Percentiles rank a stretch among this genome's conserved stretches.
Evolutionary conservation across 148 eudicot species (phyloP).

Genomic region (Hydrangea macrophylla): DNA sequence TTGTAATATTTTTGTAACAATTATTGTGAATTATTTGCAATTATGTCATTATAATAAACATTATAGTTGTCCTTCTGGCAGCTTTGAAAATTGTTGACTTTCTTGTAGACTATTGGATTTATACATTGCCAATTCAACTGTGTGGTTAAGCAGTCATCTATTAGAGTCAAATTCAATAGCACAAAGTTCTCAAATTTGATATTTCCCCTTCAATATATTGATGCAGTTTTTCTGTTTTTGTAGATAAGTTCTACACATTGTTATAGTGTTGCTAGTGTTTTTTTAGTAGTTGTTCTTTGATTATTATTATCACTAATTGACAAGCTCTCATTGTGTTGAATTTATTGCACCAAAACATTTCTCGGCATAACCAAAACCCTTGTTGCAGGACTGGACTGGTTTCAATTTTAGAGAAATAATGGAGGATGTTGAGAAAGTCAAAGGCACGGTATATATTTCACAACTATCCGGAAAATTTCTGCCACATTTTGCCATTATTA

Average conservation of each 20-base stretch:
- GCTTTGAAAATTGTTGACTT: too few relatives aligned
- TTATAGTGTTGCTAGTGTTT: not conserved
- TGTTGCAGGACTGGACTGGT: constrained; percentile 93
- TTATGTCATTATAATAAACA: too few relatives aligned
- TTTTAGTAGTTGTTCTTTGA: not conserved
- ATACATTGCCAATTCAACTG: not conserved
- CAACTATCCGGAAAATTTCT: not conserved
- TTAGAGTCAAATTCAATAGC: too few relatives aligned
- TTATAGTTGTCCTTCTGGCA: too few relatives aligned
- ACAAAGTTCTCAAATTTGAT: constrained; percentile 1
- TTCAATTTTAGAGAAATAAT: constrained; percentile 80
- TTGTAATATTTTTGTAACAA: too few relatives aligned
- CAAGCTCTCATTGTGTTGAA: not conserved
- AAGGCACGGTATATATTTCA: constrained; percentile 68
- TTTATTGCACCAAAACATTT: constrained; percentile 5
- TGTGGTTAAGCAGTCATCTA: constrained; percentile 4
- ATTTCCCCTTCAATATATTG: not conserved
- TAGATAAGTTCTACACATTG: not conserved
- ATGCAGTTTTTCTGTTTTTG: not conserved
- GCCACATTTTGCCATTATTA: not conserved
- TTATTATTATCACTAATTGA: not conserved
- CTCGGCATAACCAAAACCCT: constrained; percentile 11
- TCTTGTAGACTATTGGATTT: too few relatives aligned
- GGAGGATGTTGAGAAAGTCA: constrained; percentile 93
- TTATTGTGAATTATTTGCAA: too few relatives aligned